Base-by-base conservation (phyloP, 2,329 filamentous ascomycete genomes). In the Kalaharituber pfeilii region DNA sequence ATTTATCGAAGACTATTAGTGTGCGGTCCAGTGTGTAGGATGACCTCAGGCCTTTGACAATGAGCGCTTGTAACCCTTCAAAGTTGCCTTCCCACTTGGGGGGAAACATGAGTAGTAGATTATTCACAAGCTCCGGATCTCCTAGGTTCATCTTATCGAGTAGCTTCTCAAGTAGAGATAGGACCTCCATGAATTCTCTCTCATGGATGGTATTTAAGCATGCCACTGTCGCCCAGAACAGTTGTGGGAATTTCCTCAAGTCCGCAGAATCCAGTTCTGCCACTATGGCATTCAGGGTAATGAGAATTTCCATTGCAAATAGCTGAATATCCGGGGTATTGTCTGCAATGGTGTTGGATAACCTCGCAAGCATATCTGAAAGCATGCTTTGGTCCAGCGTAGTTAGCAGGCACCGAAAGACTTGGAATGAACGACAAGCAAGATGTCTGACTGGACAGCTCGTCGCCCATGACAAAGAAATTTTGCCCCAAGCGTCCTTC, bases 151-250 rank as follows among this genome's bases (percentile, higher is more conserved):
- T 72, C 66, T 91, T 94, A 61, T 80, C 77, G 22, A 98, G 70
- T 30, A 94, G 80, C 64, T 84, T 84, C 56, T 94, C 84, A 8
- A 98, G 75, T 84, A 98, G 95, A 52, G 84, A 82, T 11, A 95
- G 73, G 22, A 85, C 87, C 66, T 95, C 91, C 58, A 91, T 77
- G 59, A 94, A 98, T 65, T 98, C 91, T 22, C 82, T 78, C 68
- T 98, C 93, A 60, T 96, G 94, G 64, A 96, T 94, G 0, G 91
- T 96, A 65, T 96, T 88, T 20, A 98, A 72, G 66, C 91, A 98
- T 9, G 91, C 91, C 64, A 88, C 95, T 0, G 86, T 94, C 0
- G 89, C 94, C 93, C 93, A 98, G 69, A 98, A 96, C 1, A 98
- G 73, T 64, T 96, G 89, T 1, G 91, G 91, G 60, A 94, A 95